Evolutionary conservation across 805 yeast genomes (phyloP).

Genomic region (Nakazawaea laoshanensis): DNA sequence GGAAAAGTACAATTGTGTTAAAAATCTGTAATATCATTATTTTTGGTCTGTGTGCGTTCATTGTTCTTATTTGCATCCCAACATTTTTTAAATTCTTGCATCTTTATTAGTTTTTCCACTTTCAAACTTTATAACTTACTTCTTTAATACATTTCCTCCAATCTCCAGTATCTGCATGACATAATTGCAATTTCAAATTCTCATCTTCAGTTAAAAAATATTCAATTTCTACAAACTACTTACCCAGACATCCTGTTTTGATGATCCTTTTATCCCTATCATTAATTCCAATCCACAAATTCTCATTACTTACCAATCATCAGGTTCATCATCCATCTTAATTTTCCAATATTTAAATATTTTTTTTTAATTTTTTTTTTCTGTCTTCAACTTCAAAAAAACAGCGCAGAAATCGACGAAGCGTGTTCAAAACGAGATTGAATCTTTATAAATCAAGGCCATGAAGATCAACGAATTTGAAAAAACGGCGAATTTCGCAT

Average conservation of each 20-base stretch:
- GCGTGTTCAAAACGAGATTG: not conserved
- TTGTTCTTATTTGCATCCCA: conserved; percentile 32
- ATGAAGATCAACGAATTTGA: conserved; percentile 69
- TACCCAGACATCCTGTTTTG: conserved; percentile 66
- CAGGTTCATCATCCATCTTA: conserved; percentile 55
- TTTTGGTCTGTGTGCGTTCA: conserved; percentile 26
- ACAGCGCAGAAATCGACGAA: not conserved
- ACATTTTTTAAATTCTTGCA: conserved; percentile 32
- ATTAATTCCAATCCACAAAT: not conserved
- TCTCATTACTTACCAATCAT: conserved; percentile 45
- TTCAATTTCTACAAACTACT: conserved; percentile 13
- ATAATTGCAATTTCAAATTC: conserved; percentile 59
- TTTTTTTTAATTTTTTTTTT: conserved; percentile 16
- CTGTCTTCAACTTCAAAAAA: not conserved
- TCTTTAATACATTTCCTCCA: conserved; percentile 71
- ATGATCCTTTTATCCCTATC: conserved; percentile 61
- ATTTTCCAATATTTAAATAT: too few species aligned
- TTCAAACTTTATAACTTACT: conserved; percentile 25
- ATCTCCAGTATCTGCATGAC: conserved; percentile 76
- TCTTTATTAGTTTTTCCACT: conserved; percentile 16
- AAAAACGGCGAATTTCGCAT: conserved; percentile 90
- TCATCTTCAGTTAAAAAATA: conserved; percentile 32
- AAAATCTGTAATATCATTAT: conserved; percentile 22
- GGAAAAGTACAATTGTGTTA: too few species aligned
- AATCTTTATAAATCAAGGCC: not conserved